Base-by-base conservation (phyloP, 495 filamentous ascomycete species). In the Podospora comata region DNA sequence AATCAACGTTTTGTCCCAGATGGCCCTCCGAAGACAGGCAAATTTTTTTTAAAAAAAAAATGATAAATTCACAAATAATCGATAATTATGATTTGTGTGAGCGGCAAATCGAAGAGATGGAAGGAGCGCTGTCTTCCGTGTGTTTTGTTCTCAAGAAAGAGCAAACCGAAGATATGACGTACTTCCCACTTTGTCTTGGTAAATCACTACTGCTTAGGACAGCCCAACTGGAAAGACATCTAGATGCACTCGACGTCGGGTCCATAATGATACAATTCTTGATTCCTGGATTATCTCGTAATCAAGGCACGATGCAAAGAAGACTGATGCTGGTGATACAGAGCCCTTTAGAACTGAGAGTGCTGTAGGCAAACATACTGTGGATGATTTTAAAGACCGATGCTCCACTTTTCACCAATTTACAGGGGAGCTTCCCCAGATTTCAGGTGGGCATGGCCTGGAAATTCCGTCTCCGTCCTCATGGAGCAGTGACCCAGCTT, bases 341-440 rank as follows among this genome's bases (percentile, higher is more conserved):
- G 2, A 11, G 13, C 13, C 0, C 39, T 48, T 48, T 11, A 58
- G 55, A 4, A 20, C 18, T 23, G 55, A 58, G 16, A 58, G 55
- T 23, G 54, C 54, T 57, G 54, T 57, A 16, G 54, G 2, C 18
- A 57, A 16, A 23, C 18, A 18, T 57, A 16, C 18, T n/a, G 20
- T 18, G 20, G 16, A 16, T n/a, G 18, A 23, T 57, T 7, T 18
- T 1, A 16, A 5, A n/a, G 19, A 7, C 5, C 23, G 19, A 18
- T 26, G 55, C 55, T 13, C 55, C 55, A 26, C 55, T 26, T 26
- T 23, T 26, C 55, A 19, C 5, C n/a, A 58, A 19, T 58, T 19
- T 58, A 19, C n/a, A 39, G n/a, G 61, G 30, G 18, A 48, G 32
- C 27, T 32, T 63, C 27, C 30, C 61, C 27, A 32, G 61, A 63